These are phyloP conservation scores for Corymbia citriodora DNA, from an alignment of 441 rosid genomes.

Conservation along the genomic window DNA sequence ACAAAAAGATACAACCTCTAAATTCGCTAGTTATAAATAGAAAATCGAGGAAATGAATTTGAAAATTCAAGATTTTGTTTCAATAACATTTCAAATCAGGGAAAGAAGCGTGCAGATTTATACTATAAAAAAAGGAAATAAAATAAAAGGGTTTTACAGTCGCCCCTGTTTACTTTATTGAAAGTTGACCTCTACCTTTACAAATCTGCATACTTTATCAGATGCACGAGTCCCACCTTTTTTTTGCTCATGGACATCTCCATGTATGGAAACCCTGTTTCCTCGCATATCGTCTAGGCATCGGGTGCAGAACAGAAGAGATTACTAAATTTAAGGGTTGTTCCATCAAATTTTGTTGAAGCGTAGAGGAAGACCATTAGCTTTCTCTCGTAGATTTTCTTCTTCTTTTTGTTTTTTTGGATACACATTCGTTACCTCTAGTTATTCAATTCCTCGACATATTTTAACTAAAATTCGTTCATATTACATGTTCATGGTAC, in stretches of 20 bases:
- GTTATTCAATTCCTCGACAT: not conserved
- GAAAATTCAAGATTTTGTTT: not conserved
- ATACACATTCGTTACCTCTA: not conserved
- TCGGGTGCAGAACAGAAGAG: not conserved
- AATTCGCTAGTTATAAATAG: not conserved
- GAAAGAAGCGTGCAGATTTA: not conserved
- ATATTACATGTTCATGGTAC: not conserved
- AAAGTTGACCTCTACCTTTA: not conserved
- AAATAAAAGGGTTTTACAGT: not conserved
- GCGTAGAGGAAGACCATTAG: not conserved
- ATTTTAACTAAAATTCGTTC: not conserved
- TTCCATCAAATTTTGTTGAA: not conserved
- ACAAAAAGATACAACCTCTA: not conserved
- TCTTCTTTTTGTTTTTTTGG: not conserved
- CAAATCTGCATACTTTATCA: not conserved
- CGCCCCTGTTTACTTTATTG: not conserved
- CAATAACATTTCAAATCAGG: not conserved
- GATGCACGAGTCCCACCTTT: not conserved
- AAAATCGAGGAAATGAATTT: not conserved
- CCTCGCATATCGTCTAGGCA: not conserved
- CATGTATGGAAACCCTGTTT: not conserved
- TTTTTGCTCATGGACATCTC: not conserved
- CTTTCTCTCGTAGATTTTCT: not conserved
- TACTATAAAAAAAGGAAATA: not conserved
- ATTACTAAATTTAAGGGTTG: not conserved